Percentiles rank a stretch among this genome's conserved stretches.
Conservation (phyloP, 345 rosid species). For the Citrus medica region DNA sequence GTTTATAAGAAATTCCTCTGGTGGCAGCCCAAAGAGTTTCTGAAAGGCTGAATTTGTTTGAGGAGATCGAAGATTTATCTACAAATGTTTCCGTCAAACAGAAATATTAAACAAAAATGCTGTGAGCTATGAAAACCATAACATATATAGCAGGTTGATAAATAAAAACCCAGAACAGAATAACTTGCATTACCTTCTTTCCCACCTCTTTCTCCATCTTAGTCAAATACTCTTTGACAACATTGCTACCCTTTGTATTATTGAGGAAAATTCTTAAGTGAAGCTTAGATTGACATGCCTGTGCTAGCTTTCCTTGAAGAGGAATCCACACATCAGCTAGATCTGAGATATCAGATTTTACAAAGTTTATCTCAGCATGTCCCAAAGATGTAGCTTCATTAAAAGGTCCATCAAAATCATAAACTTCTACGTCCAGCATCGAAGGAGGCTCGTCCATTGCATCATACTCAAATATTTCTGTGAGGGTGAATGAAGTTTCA, state of each 20-base stretch:
- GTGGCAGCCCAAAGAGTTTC: slow-evolving; percentile 92
- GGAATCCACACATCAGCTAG: slow-evolving; percentile 91
- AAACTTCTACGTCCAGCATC: slow-evolving; percentile 82
- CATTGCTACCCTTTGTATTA: slow-evolving; percentile 82
- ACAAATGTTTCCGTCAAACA: slow-evolving; percentile 19
- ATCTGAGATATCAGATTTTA: slow-evolving; percentile 77
- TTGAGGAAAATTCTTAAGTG: slow-evolving; percentile 85
- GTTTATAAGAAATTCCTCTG: slow-evolving; percentile 94
- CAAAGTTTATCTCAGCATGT: slow-evolving; percentile 79
- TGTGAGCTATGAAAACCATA: background rate
- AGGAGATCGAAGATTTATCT: slow-evolving; percentile 94
- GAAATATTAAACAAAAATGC: background rate
- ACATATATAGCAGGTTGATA: background rate
- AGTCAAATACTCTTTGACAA: slow-evolving; percentile 73
- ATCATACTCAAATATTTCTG: slow-evolving; percentile 98
- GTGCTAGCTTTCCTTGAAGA: slow-evolving; percentile 83
- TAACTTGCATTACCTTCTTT: slow-evolving; percentile 59
- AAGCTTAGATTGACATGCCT: slow-evolving; percentile 93
- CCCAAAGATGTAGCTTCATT: slow-evolving; percentile 87
- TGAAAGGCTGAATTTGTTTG: slow-evolving; percentile 97
- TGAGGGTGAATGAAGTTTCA: slow-evolving; percentile 23
- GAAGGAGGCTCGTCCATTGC: slow-evolving; percentile 99
- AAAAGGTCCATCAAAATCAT: slow-evolving; percentile 92
- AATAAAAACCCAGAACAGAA: slow-evolving; percentile 10
- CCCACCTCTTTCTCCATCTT: slow-evolving; percentile 99